Base-by-base conservation (phyloP, 768 basidiomycete genomes). In the Mycena albidolilacea region DNA sequence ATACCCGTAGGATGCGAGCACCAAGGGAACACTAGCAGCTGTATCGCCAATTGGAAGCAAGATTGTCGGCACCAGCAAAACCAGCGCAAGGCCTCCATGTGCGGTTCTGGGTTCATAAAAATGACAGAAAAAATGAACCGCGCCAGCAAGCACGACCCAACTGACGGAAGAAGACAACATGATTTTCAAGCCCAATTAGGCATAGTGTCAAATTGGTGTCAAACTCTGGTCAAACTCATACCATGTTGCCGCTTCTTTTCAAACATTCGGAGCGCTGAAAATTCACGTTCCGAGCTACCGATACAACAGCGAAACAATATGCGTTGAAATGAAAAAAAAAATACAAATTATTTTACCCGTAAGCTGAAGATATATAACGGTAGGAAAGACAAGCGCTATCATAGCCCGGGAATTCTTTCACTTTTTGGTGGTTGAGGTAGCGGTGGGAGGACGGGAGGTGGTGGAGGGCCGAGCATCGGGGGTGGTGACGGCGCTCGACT, bases 401-500 rank as follows among this genome's bases (percentile, higher is more conserved):
- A 73, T 50, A 73, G 50, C 14, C 72, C 69, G 46, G 60, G 55
- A 65, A 75, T 66, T 41, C 74, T 64, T 66, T 75, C 74, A 43
- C 67, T 70, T 66, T 75, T 75, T 41, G 70, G 60, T 46, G 60
- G 72, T 5, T 68, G 65, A 5, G 72, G 39, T 3, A 68, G 64
- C 6, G 69, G 74, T 5, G 68, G 70, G 50, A 75, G 70, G 15
- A 70, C 58, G 11, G 70, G 67, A 5, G 70, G 74, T 1, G 74
- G 74, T 23, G 72, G 72, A 19, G 70, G 74, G 35, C 70, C 74
- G 12, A 75, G 68, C 39, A 70, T 58, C 4, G 71, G 70, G 9
- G 74, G 67, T 10, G 74, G 74, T 11, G 74, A 75, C 17, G 59
- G 57, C 23, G 55, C 54, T 39, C 73, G 38, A 39, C 61, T 44